Evolutionary conservation across 75 land plant species (phyloP), one percentile per base, ranked within the genome.

Genomic region (Cunninghamia lanceolata): DNA sequence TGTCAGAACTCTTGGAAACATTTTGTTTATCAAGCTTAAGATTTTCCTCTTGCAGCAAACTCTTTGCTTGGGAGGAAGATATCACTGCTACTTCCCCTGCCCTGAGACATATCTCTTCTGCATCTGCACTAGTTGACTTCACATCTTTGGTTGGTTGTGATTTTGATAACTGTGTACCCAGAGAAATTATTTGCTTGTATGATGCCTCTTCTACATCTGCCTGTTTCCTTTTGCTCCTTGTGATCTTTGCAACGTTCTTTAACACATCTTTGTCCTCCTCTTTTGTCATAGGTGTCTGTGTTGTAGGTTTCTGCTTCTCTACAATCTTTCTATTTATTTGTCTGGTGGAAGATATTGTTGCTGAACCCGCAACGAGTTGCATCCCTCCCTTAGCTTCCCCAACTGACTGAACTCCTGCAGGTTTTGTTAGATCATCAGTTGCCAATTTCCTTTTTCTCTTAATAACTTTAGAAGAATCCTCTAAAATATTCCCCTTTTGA

Each of bases 201-300:
- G 82, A 39, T 68, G 30, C 71, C 13, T 75, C 79, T 73, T 42
- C 83, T 85, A 30, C 45, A 85, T 74, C 25, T n/a, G 30, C 82
- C 21, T 75, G 43, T 16, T 71, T 66, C 10, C 34, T 70, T 85
- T 85, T 85, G 21, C 47, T 53, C 39, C 25, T 59, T 9, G 19
- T n/a, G 54, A 36, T 8, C 36, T 32, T 83, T 34, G 34, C 84
- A 19, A 9, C 39, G 54, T 83, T 56, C 21, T 83, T 83, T 83
- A 52, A 36, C 84, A 56, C 25, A 19, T 83, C 70, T 35, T 36
- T 25, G 15, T 43, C 32, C 32, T 42, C 82, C 30, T 28, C 47
- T n/a, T 45, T 45, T n/a, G 52, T 45, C n/a, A 2, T 80, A 9
- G 11, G 45, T 38, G 19, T 77, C 80, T 28, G 82, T 43, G 82